These are phyloP conservation scores for Tetraselmis striata DNA, from an alignment of 139 green algal species.

Conservation along the genomic window DNA sequence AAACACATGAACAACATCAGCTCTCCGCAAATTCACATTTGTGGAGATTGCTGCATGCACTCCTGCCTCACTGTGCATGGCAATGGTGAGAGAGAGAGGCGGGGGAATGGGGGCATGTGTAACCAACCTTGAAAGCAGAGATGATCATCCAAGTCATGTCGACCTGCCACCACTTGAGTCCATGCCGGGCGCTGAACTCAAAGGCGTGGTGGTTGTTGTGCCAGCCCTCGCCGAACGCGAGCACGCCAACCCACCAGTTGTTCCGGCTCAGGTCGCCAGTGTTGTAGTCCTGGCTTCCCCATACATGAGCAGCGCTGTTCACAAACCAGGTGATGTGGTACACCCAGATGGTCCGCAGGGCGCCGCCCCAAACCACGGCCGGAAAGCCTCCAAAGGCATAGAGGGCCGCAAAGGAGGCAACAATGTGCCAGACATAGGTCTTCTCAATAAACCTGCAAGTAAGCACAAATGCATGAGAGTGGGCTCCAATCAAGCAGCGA, in stretches of 20 bases:
- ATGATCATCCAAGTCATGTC: constrained; percentile 77
- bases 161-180: constrained; percentile 74
- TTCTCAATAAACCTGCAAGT: constrained; percentile 49
- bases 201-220: constrained; percentile 94
- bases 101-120: not conserved
- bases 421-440: constrained; percentile 84
- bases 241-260: constrained; percentile 74
- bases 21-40: constrained; percentile 30
- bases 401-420: constrained; percentile 64
- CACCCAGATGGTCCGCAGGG: constrained; percentile 84
- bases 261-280: constrained; percentile 57
- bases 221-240: constrained; percentile 93
- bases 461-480: too few relatives aligned
- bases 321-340: constrained; percentile 99
- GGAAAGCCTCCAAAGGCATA: constrained; percentile 81
- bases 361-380: constrained; percentile 89
- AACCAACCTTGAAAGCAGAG: not conserved
- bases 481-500: too few relatives aligned
- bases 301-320: constrained; percentile 92
- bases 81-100: not conserved
- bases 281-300: constrained; percentile 86
- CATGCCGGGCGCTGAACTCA: constrained; percentile 47
- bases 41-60: not conserved
- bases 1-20: not conserved
- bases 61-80: constrained; percentile 1